These are phyloP conservation scores for Scedosporium aurantiacum DNA, from an alignment of 2,329 filamentous ascomycete genomes.

Conservation along the genomic window DNA sequence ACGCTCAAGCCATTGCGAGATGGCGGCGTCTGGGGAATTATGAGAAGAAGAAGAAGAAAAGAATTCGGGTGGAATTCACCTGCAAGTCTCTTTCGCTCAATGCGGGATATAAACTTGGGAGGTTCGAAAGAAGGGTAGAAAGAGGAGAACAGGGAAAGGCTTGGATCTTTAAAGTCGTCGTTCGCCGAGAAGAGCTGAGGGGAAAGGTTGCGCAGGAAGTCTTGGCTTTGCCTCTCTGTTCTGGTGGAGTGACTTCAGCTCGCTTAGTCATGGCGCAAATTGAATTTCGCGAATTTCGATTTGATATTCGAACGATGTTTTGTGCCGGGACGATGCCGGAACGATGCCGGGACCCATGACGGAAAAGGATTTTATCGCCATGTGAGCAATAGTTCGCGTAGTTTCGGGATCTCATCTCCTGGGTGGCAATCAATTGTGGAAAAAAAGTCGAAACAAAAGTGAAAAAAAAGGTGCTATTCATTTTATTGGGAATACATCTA, in stretches of 20 bases:
- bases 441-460: background rate
- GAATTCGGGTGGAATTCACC: background rate
- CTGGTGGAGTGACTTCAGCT: background rate
- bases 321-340: too few species aligned
- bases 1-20: background rate
- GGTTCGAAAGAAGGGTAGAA: background rate
- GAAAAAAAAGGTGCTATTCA: background rate
- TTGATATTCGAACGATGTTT: too few species aligned
- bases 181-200: background rate
- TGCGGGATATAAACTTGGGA: background rate
- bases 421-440: background rate
- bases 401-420: background rate
- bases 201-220: background rate
- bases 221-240: background rate
- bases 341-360: background rate
- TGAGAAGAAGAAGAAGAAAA: background rate
- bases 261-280: background rate
- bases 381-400: background rate
- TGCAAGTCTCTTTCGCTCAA: background rate
- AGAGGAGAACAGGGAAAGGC: background rate
- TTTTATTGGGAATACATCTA: background rate
- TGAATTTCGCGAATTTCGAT: background rate
- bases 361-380: background rate
- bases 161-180: constrained; percentile 1
- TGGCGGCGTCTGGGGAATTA: background rate